Evolutionary conservation across 78 protist genomes (phyloP), one percentile per base, ranked within the genome.

Genomic region (Dictyostelium intermedium): DNA sequence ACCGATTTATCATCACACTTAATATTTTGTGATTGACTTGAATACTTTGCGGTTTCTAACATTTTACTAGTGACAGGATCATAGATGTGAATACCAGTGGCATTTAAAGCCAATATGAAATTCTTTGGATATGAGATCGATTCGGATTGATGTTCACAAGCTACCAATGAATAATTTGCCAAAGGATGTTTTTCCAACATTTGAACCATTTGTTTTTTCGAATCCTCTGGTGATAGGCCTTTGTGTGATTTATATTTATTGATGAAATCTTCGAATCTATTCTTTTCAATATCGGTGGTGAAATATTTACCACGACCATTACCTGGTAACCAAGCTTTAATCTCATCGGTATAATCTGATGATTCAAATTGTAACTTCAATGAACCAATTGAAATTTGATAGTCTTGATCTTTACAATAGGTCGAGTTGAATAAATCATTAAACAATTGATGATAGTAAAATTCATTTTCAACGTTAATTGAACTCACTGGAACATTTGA

Each of bases 261-360:
- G 37, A 89, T 47, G 34, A 89, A 89, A 13, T 89, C 87, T 3
- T 89, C 94, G 50, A 89, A 81, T 10, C 83, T 61, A 34, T 66
- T 69, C 87, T 89, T 89, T 43, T 89, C 94, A 23, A 69, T 69
- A 16, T 60, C 94, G 1, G 80, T 34, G 7, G 82, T 89, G 72
- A 63, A 77, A 78, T 89, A 89, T 70, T 89, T 89, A 50, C 94
- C 94, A 80, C 94, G 85, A 16, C 83, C 94, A 35, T 78, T 61
- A 5, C 94, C 94, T 23, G 87, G 94, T 47, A 89, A 50, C 94
- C 94, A 89, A 16, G 30, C 9, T n/a, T 30, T 47, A 16, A 80
- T 69, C 18, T 89, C 94, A 61, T 89, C 94, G 23, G 94, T 81
- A 76, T 50, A 39, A 27, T 89, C 94, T 9, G 47, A 73, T 9